A percentile compares a stretch with the other conserved stretches of the same genome.
Conservation (phyloP, 1,284 basidiomycete genomes). For the Leccinum griseonigrum region DNA sequence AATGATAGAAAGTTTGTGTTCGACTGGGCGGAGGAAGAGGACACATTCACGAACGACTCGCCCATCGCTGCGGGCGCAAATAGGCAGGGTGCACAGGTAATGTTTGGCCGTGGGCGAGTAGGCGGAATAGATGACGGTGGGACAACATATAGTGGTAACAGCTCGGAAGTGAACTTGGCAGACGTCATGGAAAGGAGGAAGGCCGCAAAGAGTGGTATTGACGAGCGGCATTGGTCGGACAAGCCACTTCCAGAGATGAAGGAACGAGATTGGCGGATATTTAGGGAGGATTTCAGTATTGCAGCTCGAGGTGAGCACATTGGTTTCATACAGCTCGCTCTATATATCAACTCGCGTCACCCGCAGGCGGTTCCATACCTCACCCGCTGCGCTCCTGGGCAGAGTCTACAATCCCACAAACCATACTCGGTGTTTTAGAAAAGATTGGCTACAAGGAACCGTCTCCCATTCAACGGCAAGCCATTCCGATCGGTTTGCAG, state of each 20-base stretch:
- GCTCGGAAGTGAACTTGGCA: slow-evolving; percentile 53
- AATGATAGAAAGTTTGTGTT: slow-evolving; percentile 98
- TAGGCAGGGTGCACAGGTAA: slow-evolving; percentile 78
- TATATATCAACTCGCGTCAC: slow-evolving; percentile 1
- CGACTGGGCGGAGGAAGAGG: slow-evolving; percentile 95
- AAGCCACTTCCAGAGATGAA: slow-evolving; percentile 94
- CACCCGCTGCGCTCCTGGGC: slow-evolving; percentile 90
- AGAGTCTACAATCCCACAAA: slow-evolving; percentile 81
- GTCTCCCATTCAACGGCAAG: slow-evolving; percentile 95
- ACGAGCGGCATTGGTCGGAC: slow-evolving; percentile 97
- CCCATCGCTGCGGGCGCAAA: slow-evolving; percentile 60
- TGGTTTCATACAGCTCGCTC: neutral
- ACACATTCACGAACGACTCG: slow-evolving; percentile 75
- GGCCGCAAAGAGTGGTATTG: slow-evolving; percentile 79
- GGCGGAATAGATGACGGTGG: slow-evolving; percentile 83
- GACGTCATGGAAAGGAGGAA: slow-evolving; percentile 80
- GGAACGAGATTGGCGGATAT: slow-evolving; percentile 98
- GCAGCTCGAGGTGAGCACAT: slow-evolving; percentile 69
- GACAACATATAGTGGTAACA: slow-evolving; percentile 31
- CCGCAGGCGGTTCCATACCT: slow-evolving; percentile 85
- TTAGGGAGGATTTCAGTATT: slow-evolving; percentile 98
- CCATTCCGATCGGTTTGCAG: slow-evolving; percentile 95
- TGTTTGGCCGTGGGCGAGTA: slow-evolving; percentile 81
- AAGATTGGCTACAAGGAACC: slow-evolving; percentile 96
- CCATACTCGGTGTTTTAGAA: slow-evolving; percentile 84